Evolutionary conservation across 2,329 filamentous ascomycete species (phyloP).

Genomic region (Aspergillus sp.): DNA sequence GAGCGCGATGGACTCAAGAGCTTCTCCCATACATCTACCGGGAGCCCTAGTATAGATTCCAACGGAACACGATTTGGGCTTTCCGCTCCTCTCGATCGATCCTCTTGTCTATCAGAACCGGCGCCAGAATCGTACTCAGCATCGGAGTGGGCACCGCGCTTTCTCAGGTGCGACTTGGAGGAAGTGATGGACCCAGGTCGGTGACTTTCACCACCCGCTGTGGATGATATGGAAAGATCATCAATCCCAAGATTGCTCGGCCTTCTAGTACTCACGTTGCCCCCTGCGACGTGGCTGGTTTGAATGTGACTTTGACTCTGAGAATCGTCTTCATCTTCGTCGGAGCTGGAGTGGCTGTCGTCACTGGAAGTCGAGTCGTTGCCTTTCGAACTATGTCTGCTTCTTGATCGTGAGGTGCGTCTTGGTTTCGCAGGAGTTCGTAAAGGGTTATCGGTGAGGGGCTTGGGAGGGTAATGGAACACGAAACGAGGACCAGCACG

Average conservation of each 20-base stretch:
- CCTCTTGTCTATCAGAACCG: slow-evolving; percentile 30
- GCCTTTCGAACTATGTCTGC: slow-evolving; percentile 28
- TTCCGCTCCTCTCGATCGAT: slow-evolving; percentile 20
- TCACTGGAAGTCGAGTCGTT: slow-evolving; percentile 42
- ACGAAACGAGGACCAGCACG: slow-evolving; percentile 78
- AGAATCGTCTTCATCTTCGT: slow-evolving; percentile 40
- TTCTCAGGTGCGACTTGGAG: slow-evolving; percentile 28
- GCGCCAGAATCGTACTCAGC: slow-evolving; percentile 32
- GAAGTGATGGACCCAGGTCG: slow-evolving; percentile 37
- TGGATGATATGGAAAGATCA: slow-evolving; percentile 28
- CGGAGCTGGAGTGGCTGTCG: slow-evolving; percentile 38
- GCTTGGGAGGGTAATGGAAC: slow-evolving; percentile 77
- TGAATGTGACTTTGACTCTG: slow-evolving; percentile 15
- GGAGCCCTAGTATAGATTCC: slow-evolving; percentile 70
- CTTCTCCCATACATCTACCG: slow-evolving; percentile 75
- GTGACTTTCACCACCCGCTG: slow-evolving; percentile 30
- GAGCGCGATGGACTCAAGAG: slow-evolving; percentile 73
- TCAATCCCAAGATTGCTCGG: slow-evolving; percentile 37
- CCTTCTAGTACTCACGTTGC: slow-evolving; percentile 26
- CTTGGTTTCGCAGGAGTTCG: slow-evolving; percentile 35
- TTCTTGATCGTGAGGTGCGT: slow-evolving; percentile 34
- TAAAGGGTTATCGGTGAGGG: slow-evolving; percentile 41
- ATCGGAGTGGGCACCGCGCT: slow-evolving; percentile 32
- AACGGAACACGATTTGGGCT: slow-evolving; percentile 33
- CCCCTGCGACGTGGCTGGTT: slow-evolving; percentile 21